Evolutionary conservation across 257 asterid species (phyloP).

Genomic region (Solanum verrucosum): DNA sequence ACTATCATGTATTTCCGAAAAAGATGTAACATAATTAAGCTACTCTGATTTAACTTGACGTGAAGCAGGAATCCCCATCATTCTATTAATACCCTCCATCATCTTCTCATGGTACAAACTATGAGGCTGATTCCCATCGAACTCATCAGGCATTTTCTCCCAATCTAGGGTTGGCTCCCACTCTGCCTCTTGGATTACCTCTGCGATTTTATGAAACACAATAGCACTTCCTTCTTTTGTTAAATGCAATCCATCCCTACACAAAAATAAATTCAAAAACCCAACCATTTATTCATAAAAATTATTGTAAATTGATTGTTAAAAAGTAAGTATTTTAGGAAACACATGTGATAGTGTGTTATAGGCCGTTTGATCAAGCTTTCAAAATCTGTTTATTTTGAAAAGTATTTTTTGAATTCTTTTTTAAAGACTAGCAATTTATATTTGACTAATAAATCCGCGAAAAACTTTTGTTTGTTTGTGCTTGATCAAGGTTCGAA

Average conservation of each 20-base stretch:
- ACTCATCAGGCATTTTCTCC: not conserved
- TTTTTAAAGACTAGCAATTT: too few species aligned
- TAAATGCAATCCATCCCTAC: not conserved
- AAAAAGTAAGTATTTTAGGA: too few species aligned
- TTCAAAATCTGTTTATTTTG: too few species aligned
- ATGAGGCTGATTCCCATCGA: not conserved
- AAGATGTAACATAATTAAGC: not conserved
- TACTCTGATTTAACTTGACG: not conserved
- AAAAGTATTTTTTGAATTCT: too few species aligned
- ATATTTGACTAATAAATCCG: too few species aligned
- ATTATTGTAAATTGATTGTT: too few species aligned
- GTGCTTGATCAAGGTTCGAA: too few species aligned
- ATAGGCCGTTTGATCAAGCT: too few species aligned
- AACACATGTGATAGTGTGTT: too few species aligned
- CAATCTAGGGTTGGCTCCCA: not conserved
- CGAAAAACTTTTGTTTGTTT: too few species aligned
- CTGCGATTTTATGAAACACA: not conserved
- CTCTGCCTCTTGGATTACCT: not conserved
- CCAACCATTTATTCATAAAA: not conserved
- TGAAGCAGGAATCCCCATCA: too few species aligned
- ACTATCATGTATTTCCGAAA: too few species aligned
- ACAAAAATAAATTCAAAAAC: not conserved
- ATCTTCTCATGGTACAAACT: not conserved
- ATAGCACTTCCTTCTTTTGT: not conserved
- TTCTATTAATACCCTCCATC: not conserved